Conservation (phyloP, 352 stramenopile species). For the Phytophthora sojae region DNA sequence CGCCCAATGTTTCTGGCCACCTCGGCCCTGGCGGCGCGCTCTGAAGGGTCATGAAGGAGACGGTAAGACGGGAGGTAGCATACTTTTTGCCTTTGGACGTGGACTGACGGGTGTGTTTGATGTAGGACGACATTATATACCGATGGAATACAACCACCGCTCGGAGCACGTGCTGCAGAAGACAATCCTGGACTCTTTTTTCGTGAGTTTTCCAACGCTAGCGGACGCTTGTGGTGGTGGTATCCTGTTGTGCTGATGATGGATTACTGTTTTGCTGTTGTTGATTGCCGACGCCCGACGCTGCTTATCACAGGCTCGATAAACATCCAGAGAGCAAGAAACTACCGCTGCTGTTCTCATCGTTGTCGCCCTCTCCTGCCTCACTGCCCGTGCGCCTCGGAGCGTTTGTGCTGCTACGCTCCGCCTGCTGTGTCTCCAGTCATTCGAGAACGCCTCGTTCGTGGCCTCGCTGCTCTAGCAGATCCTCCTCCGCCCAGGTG, state of each 20-base stretch:
- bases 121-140: slow-evolving; percentile 94
- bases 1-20: slow-evolving; percentile 93
- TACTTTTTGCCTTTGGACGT: too few species aligned
- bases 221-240: background rate
- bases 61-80: slow-evolving; percentile 46
- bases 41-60: slow-evolving; percentile 96
- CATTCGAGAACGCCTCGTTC: too few species aligned
- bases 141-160: slow-evolving; percentile 93
- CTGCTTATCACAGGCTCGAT: slow-evolving; percentile 92
- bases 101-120: background rate
- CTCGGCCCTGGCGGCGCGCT: slow-evolving; percentile 95
- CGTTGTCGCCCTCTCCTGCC: background rate
- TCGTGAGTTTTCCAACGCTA: slow-evolving; percentile 54
- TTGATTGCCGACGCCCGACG: slow-evolving; percentile 67
- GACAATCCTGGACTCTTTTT: slow-evolving; percentile 92
- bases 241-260: background rate
- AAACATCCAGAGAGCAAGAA: slow-evolving; percentile 85
- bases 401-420: too few species aligned
- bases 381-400: too few species aligned
- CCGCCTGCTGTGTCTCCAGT: too few species aligned
- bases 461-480: too few species aligned
- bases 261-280: slow-evolving; percentile 14
- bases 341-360: slow-evolving; percentile 8
- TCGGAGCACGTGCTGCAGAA: slow-evolving; percentile 95
- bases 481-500: too few species aligned